phyloP scores from a whole-genome alignment of 331 rosid genomes.

The Malus hybrid region DNA sequence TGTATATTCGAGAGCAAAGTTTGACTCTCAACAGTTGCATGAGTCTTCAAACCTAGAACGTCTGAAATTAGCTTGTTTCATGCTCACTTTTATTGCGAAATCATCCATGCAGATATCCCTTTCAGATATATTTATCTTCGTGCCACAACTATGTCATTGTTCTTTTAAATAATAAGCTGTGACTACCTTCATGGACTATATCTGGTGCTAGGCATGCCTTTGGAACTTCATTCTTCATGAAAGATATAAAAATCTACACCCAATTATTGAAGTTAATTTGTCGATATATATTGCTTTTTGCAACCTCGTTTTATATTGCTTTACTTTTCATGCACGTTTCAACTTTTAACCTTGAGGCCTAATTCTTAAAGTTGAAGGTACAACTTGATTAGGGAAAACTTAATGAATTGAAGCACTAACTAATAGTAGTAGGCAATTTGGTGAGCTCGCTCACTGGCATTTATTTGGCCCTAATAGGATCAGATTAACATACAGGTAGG shows the following conservation, averaged over 20 bases:
- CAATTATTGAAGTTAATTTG: not conserved
- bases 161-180: too few relatives aligned
- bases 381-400: not conserved
- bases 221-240: not conserved
- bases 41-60: too few relatives aligned
- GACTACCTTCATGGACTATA: not conserved
- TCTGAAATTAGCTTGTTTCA: not conserved
- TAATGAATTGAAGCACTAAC: not conserved
- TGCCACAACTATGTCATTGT: not conserved
- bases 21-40: too few relatives aligned
- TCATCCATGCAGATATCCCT: not conserved
- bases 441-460: conserved; percentile 12
- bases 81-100: not conserved
- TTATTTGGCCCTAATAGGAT: conserved; percentile 9
- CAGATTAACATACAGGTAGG: conserved; percentile 21
- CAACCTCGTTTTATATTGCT: not conserved
- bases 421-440: not conserved
- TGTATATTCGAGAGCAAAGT: too few relatives aligned
- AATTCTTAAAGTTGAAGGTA: not conserved
- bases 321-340: not conserved
- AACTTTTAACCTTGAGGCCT: not conserved
- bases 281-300: not conserved
- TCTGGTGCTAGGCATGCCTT: not conserved
- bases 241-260: not conserved
- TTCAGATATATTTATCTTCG: not conserved